Base-by-base conservation (phyloP, 257 asterid species). In the Verbena officinalis region DNA sequence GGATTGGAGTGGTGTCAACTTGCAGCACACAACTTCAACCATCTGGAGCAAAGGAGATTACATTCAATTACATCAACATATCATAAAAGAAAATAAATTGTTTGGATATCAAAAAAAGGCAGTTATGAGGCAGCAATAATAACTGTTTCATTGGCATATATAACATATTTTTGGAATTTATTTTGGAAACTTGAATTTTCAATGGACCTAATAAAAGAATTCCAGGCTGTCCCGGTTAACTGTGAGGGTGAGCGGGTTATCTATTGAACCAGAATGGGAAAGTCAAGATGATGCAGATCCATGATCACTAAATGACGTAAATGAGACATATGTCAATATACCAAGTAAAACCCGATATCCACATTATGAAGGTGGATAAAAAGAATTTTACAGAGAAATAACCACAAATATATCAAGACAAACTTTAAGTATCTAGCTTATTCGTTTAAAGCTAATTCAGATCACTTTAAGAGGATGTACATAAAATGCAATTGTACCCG, bases 1-100 rank as follows among this genome's bases (percentile, higher is more conserved):
- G 64, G 89, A 69, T 64, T 93, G 99, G 43, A 93, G 89, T 59
- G 87, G 87, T 19, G 95, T 81, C 89, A 93, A 64, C 87, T 93
- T 90, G 96, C 99, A 90, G 80, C 99, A 87, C 67, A 87, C 96
- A 74, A 93, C 99, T 86, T 86, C 90, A 36, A 90, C 69, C 48
- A 90, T 90, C 97, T 93, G 90, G 75, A 73, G 57, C 54, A 71
- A 56, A 33, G 46, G 59, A 63, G 17, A 55, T 4, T 36, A 45
- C 39, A 15, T 56, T 72, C 21, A 40, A 17, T 71, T 46, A 48
- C 63, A 50, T 62, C 17, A 56, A 15, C 24, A 69, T 45, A 68
- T 63, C 45, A 43, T 53, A 62, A 1, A 55, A 15, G 23, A 59
- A 50, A 33, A 52, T 38, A 34, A 71, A 21, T 57, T 9, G 40